Evolutionary conservation across 202 grass and related monocot genomes (phyloP), one percentile per base, ranked within the genome.

Genomic region (Setaria viridis): DNA sequence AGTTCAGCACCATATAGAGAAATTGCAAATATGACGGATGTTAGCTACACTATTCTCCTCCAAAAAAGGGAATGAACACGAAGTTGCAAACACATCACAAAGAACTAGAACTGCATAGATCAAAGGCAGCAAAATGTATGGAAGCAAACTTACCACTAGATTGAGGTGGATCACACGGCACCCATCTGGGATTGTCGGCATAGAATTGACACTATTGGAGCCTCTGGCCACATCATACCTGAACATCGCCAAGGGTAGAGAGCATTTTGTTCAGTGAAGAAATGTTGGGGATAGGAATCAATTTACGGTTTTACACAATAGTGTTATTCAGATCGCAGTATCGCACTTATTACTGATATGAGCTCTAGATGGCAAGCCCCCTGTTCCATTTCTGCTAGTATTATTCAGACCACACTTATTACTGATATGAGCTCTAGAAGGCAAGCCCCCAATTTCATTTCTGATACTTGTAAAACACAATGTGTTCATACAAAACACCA

Each of bases 161-260:
- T 97, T 99, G 74, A 99, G 90, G 90, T 99, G 97, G 81, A 94
- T 91, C n/a, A 93, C 76, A 78, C 59, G 81, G 60, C 97, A 96
- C 25, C 76, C 87, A 45, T 96, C 86, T 47, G 93, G 82, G 34
- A 91, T 72, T 67, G 87, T 81, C 2, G 87, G 79, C 37, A 66
- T 37, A 59, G 79, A 55, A 53, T 11, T 39, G 29, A 45, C 20
- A 51, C 49, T 74, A n/a, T 0, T 88, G 58, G 88, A 50, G 15
- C 55, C 96, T 78, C 70, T 96, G 25, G 82, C 63, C 51, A 83
- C 86, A 70, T 93, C 97, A 9, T 99, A 99, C 87, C 97, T 99
- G 88, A 75, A 77, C 58, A 81, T 58, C 29, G 6, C 48, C 30
- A 77, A 9, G 19, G 32, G 4, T 41, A 53, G 76, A 88, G 17